Evolutionary conservation across 202 grass and related monocot species (phyloP).

Genomic region (Hordeum pubiflorum): DNA sequence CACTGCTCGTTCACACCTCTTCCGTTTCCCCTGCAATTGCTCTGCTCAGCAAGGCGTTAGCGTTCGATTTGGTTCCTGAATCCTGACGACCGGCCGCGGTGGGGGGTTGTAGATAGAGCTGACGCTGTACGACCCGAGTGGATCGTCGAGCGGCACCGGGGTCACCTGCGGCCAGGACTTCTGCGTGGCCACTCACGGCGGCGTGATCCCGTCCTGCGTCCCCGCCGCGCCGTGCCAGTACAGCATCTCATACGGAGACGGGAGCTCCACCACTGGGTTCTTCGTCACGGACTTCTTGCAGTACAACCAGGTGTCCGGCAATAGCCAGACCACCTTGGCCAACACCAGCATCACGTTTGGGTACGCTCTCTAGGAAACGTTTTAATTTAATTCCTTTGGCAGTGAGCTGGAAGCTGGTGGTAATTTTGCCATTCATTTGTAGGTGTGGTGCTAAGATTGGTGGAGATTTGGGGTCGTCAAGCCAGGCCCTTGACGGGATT

Average conservation of each 20-base stretch:
- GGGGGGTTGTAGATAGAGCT: constrained; percentile 54
- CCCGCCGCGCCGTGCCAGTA: constrained; percentile 43
- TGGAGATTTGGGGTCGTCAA: constrained; percentile 69
- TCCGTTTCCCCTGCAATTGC: neutral
- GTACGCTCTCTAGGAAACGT: constrained; percentile 8
- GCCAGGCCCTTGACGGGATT: constrained; percentile 81
- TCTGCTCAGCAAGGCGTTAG: neutral
- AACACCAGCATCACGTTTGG: constrained; percentile 84
- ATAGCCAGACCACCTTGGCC: constrained; percentile 46
- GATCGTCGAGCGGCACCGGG: constrained; percentile 39
- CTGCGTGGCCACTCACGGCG: constrained; percentile 33
- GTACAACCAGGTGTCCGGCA: constrained; percentile 61
- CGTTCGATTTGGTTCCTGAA: neutral
- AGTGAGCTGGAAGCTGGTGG: neutral
- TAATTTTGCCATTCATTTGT: neutral
- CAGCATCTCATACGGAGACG: constrained; percentile 75
- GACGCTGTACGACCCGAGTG: constrained; percentile 69
- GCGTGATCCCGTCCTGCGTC: constrained; percentile 28
- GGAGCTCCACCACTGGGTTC: constrained; percentile 69
- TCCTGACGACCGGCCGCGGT: neutral
- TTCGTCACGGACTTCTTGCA: constrained; percentile 61
- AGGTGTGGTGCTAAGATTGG: constrained; percentile 82
- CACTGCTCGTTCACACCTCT: neutral
- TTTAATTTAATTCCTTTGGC: neutral
- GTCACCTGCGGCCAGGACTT: constrained; percentile 63